phyloP scores from a whole-genome alignment of 106 monocot genomes.

The Dioscorea alata region DNA sequence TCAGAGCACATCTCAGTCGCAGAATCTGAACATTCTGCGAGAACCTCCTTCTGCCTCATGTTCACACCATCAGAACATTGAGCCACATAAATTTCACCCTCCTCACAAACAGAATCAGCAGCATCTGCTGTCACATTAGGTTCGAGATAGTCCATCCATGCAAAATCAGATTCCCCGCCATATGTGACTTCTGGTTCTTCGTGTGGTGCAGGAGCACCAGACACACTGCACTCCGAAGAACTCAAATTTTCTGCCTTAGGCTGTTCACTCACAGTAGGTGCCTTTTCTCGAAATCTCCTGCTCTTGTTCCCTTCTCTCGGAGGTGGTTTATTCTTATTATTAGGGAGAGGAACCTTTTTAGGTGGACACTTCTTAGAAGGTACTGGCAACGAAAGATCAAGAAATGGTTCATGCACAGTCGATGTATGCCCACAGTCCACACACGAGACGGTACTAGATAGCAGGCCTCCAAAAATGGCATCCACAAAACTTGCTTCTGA shows the following conservation, averaged over 20 bases:
- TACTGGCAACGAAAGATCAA: conserved; percentile 83
- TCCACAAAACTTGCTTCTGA: conserved; percentile 50
- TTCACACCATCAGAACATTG: conserved; percentile 21
- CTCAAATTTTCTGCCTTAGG: conserved; percentile 9
- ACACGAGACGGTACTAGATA: conserved; percentile 64
- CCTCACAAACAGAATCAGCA: conserved; percentile 12
- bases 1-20: conserved; percentile 4
- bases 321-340: conserved; percentile 27
- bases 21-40: not conserved
- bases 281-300: conserved; percentile 25
- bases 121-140: conserved; percentile 4
- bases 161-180: conserved; percentile 3
- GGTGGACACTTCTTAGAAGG: conserved; percentile 48
- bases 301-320: conserved; percentile 18
- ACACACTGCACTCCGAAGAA: conserved; percentile 16
- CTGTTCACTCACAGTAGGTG: conserved; percentile 4
- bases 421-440: conserved; percentile 62
- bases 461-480: conserved; percentile 57
- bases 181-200: conserved; percentile 4
- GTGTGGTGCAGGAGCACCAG: conserved; percentile 3
- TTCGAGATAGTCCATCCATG: conserved; percentile 60
- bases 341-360: conserved; percentile 10
- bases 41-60: conserved; percentile 11
- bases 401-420: conserved; percentile 60
- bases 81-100: conserved; percentile 8